Percentiles rank a stretch among this genome's conserved stretches.
phyloP scores from a whole-genome alignment of 2,329 filamentous ascomycete genomes.

The Colletotrichum sp. region DNA sequence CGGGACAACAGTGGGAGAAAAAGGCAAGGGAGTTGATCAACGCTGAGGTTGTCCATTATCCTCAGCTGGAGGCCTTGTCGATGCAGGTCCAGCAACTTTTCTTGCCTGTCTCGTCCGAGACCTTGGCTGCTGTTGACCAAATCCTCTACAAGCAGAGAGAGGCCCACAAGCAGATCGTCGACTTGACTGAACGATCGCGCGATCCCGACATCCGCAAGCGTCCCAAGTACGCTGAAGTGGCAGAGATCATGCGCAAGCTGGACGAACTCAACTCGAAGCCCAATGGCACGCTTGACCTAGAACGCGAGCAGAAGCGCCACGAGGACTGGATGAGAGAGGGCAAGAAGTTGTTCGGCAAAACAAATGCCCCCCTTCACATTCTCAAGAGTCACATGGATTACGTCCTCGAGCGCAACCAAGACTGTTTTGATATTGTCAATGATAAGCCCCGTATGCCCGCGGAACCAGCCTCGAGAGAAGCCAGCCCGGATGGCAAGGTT shows the following conservation, averaged over 20 bases:
- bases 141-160: slow-evolving; percentile 96
- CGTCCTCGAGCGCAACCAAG: slow-evolving; percentile 85
- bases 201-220: slow-evolving; percentile 77
- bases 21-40: slow-evolving; percentile 92
- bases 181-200: slow-evolving; percentile 78
- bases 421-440: slow-evolving; percentile 85
- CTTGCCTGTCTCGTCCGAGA: slow-evolving; percentile 83
- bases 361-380: slow-evolving; percentile 95
- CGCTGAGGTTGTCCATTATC: slow-evolving; percentile 91
- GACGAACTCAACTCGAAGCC: slow-evolving; percentile 93
- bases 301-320: slow-evolving; percentile 91
- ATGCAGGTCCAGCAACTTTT: slow-evolving; percentile 72
- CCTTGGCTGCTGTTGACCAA: slow-evolving; percentile 81
- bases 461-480: slow-evolving; percentile 88
- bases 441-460: slow-evolving; percentile 90
- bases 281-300: slow-evolving; percentile 85
- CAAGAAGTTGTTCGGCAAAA: slow-evolving; percentile 97
- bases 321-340: slow-evolving; percentile 99
- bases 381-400: slow-evolving; percentile 93
- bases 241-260: slow-evolving; percentile 84
- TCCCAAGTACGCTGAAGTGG: slow-evolving; percentile 88
- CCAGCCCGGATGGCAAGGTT: slow-evolving; percentile 58
- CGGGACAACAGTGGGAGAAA: slow-evolving; percentile 86
- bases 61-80: slow-evolving; percentile 90
- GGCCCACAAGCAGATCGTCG: slow-evolving; percentile 85